Percentiles rank a stretch among this genome's conserved stretches.
These are phyloP conservation scores for Sugiyamaella marilandica DNA, from an alignment of 805 yeast genomes.

Conservation along the genomic window DNA sequence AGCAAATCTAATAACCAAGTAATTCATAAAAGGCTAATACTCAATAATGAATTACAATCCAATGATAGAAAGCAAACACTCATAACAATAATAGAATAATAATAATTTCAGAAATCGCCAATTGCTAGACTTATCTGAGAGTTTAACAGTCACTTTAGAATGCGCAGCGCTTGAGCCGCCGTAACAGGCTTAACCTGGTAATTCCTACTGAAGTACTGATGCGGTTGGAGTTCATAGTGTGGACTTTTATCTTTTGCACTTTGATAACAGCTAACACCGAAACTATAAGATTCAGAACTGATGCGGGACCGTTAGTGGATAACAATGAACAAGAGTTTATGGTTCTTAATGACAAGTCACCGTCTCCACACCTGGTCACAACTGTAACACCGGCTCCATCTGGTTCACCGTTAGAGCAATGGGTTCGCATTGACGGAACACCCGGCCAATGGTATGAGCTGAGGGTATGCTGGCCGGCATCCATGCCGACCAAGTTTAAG, in stretches of 20 bases:
- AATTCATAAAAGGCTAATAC: too few relatives aligned
- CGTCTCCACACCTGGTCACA: background rate
- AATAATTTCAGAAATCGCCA: too few relatives aligned
- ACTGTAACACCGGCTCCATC: constrained; percentile 5
- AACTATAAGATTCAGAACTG: background rate
- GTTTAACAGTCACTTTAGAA: too few relatives aligned
- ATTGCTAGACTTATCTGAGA: too few relatives aligned
- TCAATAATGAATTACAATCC: too few relatives aligned
- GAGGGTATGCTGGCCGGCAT: constrained; percentile 35
- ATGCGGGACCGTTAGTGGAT: background rate
- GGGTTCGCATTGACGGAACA: constrained; percentile 9
- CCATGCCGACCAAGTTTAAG: constrained; percentile 27
- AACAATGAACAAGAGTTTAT: background rate
- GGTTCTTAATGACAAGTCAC: background rate
- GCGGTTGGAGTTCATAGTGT: background rate
- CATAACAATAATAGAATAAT: too few relatives aligned
- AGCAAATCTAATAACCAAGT: too few relatives aligned
- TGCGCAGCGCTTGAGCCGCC: too few relatives aligned
- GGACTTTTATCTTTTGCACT: background rate
- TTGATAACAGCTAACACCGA: background rate
- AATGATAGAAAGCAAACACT: too few relatives aligned
- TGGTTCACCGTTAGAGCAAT: constrained; percentile 3
- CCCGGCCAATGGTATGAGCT: constrained; percentile 23
- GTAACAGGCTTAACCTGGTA: too few relatives aligned
- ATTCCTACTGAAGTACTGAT: too few relatives aligned